Evolutionary conservation across 2,329 filamentous ascomycete genomes (phyloP), one percentile per base, ranked within the genome.

Genomic region (Colletotrichum sp.): DNA sequence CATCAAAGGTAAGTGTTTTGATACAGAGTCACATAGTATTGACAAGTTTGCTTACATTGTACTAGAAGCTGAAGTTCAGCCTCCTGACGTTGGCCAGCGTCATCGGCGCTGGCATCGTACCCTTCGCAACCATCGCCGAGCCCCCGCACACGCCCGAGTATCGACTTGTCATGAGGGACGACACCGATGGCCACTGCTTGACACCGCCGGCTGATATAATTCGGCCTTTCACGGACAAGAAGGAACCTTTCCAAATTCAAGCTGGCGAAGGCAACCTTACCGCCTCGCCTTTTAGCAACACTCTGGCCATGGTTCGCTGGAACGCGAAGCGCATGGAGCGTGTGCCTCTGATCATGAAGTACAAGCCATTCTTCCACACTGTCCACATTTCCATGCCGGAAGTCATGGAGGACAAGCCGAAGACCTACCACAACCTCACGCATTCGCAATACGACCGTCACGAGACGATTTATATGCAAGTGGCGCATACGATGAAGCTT

Each of bases 341-440:
- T 18, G 77, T 83, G 5, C 80, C 80, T 4, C 32, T 80, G 18
- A 49, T 83, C 2, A 60, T 78, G 52, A 80, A 81, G 55, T 82
- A 84, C 71, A 30, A 77, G 30, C 81, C 82, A 8, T 83, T 83
- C 79, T 83, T 83, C 78, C 78, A 81, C 70, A 77, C 77, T 3
- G 55, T 83, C 1, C 81, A 82, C 71, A 75, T 80, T 36, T 81
- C 81, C 49, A 82, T 82, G 78, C 79, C 81, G 1, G 68, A 77
- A 9, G 32, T 73, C 26, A 73, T 78, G 63, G 60, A 68, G 18
- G 77, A 77, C 21, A 76, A 77, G 63, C 69, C 77, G 8, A 64
- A 34, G 3, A 60, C 21, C 32, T 75, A 65, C n/a, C 77, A 78
- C 69, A 82, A 82, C 66, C 75, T 81, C 18, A 83, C 82, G 5